Conservation (phyloP, 345 rosid species). For the Eutrema heterophyllum region DNA sequence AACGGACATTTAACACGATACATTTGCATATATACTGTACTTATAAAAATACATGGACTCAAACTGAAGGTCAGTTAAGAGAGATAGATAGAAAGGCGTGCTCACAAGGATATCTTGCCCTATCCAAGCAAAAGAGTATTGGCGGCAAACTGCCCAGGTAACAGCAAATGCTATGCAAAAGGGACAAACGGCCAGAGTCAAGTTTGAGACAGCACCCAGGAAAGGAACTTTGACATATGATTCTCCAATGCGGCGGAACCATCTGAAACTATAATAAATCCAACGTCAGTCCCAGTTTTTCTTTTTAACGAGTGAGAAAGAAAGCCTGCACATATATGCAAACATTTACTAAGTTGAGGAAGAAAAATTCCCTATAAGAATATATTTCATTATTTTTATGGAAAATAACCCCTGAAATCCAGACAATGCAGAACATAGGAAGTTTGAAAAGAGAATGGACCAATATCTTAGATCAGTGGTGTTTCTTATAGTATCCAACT, state of each 20-base stretch:
- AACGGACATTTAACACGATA: neutral
- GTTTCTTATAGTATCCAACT: neutral
- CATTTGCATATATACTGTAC: neutral
- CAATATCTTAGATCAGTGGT: neutral
- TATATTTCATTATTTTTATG: neutral
- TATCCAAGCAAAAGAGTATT: conserved; percentile 77
- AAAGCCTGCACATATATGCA: neutral
- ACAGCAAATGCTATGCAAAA: conserved; percentile 92
- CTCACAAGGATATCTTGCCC: conserved; percentile 99
- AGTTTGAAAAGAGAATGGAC: neutral
- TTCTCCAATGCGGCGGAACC: conserved; percentile 73
- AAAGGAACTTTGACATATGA: conserved; percentile 73
- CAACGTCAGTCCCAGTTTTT: conserved; percentile 37
- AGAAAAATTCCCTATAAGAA: neutral
- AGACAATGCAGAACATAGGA: neutral
- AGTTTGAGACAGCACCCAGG: conserved; percentile 81
- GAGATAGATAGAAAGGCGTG: neutral
- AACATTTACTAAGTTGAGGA: neutral
- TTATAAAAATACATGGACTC: conserved; percentile 1
- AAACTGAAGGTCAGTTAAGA: neutral
- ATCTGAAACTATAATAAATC: conserved; percentile 71
- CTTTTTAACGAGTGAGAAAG: neutral
- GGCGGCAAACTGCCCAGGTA: conserved; percentile 78
- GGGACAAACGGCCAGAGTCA: conserved; percentile 84
- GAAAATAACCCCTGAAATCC: neutral